phyloP scores from a whole-genome alignment of 2,329 filamentous ascomycete species.

The Phaeosphaeriaceae sp. region DNA sequence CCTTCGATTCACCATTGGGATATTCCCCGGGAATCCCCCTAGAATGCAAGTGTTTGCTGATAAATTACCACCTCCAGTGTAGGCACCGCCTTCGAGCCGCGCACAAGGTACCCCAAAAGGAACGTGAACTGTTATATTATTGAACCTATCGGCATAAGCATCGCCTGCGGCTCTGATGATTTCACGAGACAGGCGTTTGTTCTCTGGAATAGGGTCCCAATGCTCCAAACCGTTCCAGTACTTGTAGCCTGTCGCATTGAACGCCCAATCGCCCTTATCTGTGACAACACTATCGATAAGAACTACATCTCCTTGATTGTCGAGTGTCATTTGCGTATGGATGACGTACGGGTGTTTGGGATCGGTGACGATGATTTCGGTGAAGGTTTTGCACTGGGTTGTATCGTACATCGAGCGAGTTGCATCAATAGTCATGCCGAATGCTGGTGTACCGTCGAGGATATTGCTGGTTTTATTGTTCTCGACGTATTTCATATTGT shows the following conservation, averaged over 20 bases:
- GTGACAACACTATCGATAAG: slow-evolving; percentile 34
- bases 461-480: slow-evolving; percentile 21
- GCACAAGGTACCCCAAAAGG: slow-evolving; percentile 32
- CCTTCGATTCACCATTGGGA: slow-evolving; percentile 25
- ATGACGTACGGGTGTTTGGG: slow-evolving; percentile 32
- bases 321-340: slow-evolving; percentile 29
- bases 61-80: slow-evolving; percentile 20
- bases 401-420: slow-evolving; percentile 28
- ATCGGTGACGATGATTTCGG: slow-evolving; percentile 29
- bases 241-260: slow-evolving; percentile 32
- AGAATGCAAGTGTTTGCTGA: slow-evolving; percentile 18
- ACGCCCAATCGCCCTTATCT: slow-evolving; percentile 35
- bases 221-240: slow-evolving; percentile 22
- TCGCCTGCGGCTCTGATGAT: slow-evolving; percentile 29
- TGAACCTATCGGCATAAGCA: slow-evolving; percentile 34
- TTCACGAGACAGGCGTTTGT: slow-evolving; percentile 15
- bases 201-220: slow-evolving; percentile 24
- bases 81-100: slow-evolving; percentile 33
- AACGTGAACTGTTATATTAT: slow-evolving; percentile 22
- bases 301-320: slow-evolving; percentile 13
- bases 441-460: slow-evolving; percentile 20
- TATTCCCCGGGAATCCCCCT: slow-evolving; percentile 13
- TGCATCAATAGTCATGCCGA: slow-evolving; percentile 22
- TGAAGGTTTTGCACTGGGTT: slow-evolving; percentile 32
- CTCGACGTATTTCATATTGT: slow-evolving; percentile 27